Percentiles rank a stretch among this genome's conserved stretches.
phyloP scores from a whole-genome alignment of 2,329 filamentous ascomycete genomes.

The Penicillium sp. region DNA sequence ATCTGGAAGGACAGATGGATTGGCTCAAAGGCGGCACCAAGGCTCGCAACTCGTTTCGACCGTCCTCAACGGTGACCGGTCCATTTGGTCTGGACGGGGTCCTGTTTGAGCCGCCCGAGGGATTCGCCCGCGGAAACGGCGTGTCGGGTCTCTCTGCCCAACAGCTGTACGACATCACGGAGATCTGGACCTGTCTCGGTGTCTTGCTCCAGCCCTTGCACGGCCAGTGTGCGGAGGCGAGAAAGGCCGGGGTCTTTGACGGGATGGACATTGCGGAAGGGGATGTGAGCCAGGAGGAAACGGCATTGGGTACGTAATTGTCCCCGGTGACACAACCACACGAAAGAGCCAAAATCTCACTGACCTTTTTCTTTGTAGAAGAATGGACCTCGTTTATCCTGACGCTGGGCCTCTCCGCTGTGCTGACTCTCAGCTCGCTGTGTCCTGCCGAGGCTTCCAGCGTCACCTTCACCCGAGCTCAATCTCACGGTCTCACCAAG shows the following conservation, averaged over 20 bases:
- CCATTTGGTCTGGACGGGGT: constrained; percentile 49
- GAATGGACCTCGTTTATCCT: constrained; percentile 58
- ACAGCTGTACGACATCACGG: constrained; percentile 59
- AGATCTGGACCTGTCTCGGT: constrained; percentile 58
- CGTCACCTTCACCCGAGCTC: constrained; percentile 48
- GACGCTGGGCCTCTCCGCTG: constrained; percentile 52
- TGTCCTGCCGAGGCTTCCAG: constrained; percentile 35
- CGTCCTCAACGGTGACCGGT: constrained; percentile 43
- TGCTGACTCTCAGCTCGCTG: constrained; percentile 47
- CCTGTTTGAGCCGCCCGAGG: constrained; percentile 50
- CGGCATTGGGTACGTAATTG: constrained; percentile 44
- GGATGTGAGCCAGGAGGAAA: constrained; percentile 42
- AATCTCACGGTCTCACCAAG: constrained; percentile 49
- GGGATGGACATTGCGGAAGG: constrained; percentile 44
- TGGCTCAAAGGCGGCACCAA: constrained; percentile 56
- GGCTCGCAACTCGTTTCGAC: constrained; percentile 40
- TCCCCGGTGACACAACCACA: neutral
- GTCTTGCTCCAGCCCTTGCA: constrained; percentile 52
- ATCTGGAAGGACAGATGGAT: constrained; percentile 55
- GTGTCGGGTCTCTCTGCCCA: constrained; percentile 46
- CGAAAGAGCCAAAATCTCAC: neutral
- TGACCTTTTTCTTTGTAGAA: constrained; percentile 35
- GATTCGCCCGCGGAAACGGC: constrained; percentile 54
- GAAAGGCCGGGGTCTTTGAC: constrained; percentile 53
- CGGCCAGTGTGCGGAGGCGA: constrained; percentile 50